Evolutionary conservation across 2,329 filamentous ascomycete genomes (phyloP), one percentile per base, ranked within the genome.

Genomic region (Emergomyces africanus): DNA sequence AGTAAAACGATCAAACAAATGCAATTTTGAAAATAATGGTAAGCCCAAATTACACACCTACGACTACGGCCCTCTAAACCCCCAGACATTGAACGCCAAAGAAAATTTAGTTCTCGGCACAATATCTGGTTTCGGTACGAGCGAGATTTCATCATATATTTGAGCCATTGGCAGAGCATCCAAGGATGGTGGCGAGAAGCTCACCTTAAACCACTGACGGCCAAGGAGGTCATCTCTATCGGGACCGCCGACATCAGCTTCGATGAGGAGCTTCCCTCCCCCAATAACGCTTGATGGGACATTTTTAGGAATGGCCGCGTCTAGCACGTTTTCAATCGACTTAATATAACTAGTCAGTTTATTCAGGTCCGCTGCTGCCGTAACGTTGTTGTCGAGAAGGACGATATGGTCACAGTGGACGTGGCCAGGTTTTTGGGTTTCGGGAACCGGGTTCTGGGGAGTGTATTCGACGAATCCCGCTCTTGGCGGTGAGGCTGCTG

Each of bases 21-120:
- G n/a, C n/a, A n/a, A n/a, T n/a, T n/a, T n/a, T n/a, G n/a, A n/a
- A n/a, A n/a, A n/a, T 3, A 50, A 6, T n/a, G 14, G 15, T 23
- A 25, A 46, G 15, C 15, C 25, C 14, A 18, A 42, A 18, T 50
- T n/a, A 14, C 9, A 33, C 28, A 9, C 8, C 37, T 54, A 58
- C 3, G 20, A 23, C 57, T 33, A 50, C n/a, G 30, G 12, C 9
- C 57, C 57, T 15, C 9, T 37, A 25, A 48, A 58, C 12, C 57
- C 57, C 57, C 57, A 58, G 25, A 58, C 28, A 37, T 58, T 58
- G 28, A 58, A 58, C 10, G 49, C 49, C 44, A 58, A 30, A 18
- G 30, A 25, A 42, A 58, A 53, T 37, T 33, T 50, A 37, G 46
- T 58, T 14, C 57, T 50, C 25, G 46, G 30, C 10, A 53, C 57